Conservation (phyloP, 306 rosid genomes). For the Quercus berberidifolia region DNA sequence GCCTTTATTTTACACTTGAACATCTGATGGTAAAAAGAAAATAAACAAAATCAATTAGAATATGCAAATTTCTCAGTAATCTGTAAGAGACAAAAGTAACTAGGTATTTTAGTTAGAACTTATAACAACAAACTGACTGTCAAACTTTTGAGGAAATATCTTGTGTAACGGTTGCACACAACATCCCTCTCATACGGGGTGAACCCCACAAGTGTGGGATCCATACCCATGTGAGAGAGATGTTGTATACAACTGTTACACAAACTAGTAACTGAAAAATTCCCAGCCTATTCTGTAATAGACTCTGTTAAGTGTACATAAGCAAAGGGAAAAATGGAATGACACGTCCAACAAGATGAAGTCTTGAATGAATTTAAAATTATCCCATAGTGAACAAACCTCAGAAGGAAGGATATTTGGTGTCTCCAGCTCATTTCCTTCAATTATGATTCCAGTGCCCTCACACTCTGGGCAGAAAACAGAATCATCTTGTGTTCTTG, state of each 20-base stretch:
- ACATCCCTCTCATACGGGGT: too few species aligned
- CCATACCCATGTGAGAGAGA: too few species aligned
- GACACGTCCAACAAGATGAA: not conserved
- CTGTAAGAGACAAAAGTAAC: not conserved
- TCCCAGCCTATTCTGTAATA: not conserved
- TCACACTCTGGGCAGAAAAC: constrained; percentile 94
- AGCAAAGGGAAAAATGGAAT: not conserved
- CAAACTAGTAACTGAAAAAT: not conserved
- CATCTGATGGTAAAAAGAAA: constrained; percentile 42
- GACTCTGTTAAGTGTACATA: not conserved
- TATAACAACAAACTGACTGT: not conserved
- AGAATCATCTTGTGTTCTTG: constrained; percentile 26
- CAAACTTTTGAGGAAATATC: not conserved
- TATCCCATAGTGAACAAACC: constrained; percentile 40
- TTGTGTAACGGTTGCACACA: too few species aligned
- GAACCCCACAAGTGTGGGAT: too few species aligned
- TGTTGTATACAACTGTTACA: too few species aligned
- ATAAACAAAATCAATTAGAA: not conserved
- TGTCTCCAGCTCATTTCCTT: constrained; percentile 53
- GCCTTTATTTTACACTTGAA: constrained; percentile 66
- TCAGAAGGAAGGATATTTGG: constrained; percentile 48
- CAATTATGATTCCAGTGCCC: constrained; percentile 60
- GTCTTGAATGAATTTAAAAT: constrained; percentile 4
- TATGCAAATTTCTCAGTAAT: not conserved
- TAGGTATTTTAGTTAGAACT: not conserved